Percentiles rank a stretch among this genome's conserved stretches.
Conservation (phyloP, 23 red algal species). For the Gracilaria vermiculophylla region DNA sequence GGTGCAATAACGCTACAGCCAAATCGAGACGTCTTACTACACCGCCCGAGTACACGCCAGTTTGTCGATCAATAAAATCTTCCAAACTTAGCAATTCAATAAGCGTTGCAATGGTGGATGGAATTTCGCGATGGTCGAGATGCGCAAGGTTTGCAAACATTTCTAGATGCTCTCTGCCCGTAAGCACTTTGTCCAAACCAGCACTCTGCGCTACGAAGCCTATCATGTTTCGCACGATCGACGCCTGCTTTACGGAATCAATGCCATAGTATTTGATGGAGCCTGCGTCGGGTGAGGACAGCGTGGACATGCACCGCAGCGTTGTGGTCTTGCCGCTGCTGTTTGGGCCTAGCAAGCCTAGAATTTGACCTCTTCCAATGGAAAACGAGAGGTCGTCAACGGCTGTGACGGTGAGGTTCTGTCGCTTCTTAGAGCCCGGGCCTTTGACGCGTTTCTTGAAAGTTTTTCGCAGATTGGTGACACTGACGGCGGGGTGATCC, state of each 20-base stretch:
- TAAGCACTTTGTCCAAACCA: conserved; percentile 95
- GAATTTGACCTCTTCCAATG: conserved; percentile 58
- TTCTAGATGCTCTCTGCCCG: conserved; percentile 95
- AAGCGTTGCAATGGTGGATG: conserved; percentile 56
- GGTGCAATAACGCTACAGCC: conserved; percentile 83
- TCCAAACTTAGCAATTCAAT: conserved; percentile 77
- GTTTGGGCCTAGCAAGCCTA: conserved; percentile 90
- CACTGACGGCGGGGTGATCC: conserved; percentile 53
- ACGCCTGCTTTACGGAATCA: conserved; percentile 62
- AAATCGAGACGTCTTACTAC: conserved; percentile 87
- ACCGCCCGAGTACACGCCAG: conserved; percentile 89
- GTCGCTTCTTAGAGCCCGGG: not conserved
- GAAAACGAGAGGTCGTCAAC: conserved; percentile 72
- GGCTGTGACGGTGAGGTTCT: conserved; percentile 54
- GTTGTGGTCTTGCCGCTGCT: conserved; percentile 94
- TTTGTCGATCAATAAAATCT: conserved; percentile 88
- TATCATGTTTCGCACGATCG: conserved; percentile 64
- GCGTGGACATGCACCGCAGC: conserved; percentile 78
- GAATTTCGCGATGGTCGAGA: conserved; percentile 20
- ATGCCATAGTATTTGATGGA: conserved; percentile 72
- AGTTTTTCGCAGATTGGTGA: conserved; percentile 50
- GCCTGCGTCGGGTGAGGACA: conserved; percentile 74
- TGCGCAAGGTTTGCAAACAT: conserved; percentile 84
- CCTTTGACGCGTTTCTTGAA: conserved; percentile 60
- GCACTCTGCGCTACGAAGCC: conserved; percentile 89